These are phyloP conservation scores for Xylaria sp. DNA, from an alignment of 495 filamentous ascomycete genomes.

Conservation along the genomic window DNA sequence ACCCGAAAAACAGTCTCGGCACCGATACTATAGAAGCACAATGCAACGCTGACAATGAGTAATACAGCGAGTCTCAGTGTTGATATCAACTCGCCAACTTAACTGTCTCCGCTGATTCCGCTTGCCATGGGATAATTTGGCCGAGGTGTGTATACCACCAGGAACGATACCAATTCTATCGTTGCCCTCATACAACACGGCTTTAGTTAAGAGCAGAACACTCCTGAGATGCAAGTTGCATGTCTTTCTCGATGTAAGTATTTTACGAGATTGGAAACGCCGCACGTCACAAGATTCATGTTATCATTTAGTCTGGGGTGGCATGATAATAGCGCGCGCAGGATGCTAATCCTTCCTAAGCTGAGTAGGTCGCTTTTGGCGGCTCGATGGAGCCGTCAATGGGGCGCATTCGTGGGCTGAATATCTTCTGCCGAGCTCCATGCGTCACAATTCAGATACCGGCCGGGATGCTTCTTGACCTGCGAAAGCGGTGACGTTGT, in stretches of 20 bases:
- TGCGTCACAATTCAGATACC: background rate
- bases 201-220: background rate
- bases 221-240: background rate
- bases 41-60: slow-evolving; percentile 3
- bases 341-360: slow-evolving; percentile 23
- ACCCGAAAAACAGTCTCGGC: background rate
- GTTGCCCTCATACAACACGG: background rate
- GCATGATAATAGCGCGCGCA: background rate
- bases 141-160: background rate
- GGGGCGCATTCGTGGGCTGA: slow-evolving; percentile 23
- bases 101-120: background rate
- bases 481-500: background rate
- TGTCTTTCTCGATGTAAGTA: background rate
- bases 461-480: background rate
- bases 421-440: background rate
- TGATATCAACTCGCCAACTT: background rate
- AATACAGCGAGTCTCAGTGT: background rate
- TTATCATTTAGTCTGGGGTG: slow-evolving; percentile 4
- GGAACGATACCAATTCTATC: background rate
- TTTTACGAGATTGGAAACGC: background rate
- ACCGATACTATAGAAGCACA: background rate
- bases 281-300: background rate
- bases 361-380: background rate
- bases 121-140: background rate
- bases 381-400: background rate